Evolutionary conservation across 331 rosid genomes (phyloP).

Genomic region (Quercus lobata): DNA sequence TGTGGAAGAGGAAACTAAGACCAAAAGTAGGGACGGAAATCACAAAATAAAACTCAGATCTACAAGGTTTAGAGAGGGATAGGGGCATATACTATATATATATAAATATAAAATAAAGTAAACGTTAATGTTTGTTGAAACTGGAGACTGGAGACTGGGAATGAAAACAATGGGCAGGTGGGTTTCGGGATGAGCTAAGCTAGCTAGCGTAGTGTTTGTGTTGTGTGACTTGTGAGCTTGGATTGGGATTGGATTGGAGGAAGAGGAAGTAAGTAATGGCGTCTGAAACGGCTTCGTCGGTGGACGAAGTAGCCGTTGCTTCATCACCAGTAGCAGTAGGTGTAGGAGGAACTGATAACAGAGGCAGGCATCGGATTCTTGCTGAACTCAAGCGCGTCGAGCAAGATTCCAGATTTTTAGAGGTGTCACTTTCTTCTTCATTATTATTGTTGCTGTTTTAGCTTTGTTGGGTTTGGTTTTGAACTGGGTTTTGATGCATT

Average conservation of each 20-base stretch:
- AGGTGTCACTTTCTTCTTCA: slow-evolving; percentile 45
- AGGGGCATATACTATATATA: too few relatives aligned
- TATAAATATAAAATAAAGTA: too few relatives aligned
- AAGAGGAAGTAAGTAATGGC: slow-evolving; percentile 35
- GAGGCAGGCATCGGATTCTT: slow-evolving; percentile 80
- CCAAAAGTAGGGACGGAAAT: too few relatives aligned
- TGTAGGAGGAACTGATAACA: slow-evolving; percentile 32
- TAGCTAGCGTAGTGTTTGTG: not conserved
- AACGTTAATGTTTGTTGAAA: not conserved
- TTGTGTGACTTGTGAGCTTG: not conserved
- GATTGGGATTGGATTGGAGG: not conserved
- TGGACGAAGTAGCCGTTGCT: slow-evolving; percentile 37
- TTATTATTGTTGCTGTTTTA: not conserved
- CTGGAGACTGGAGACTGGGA: not conserved
- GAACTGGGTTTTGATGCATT: not conserved
- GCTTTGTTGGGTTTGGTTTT: slow-evolving; percentile 1
- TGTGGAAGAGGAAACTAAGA: too few relatives aligned
- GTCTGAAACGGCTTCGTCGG: slow-evolving; percentile 62
- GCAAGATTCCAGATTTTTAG: slow-evolving; percentile 62
- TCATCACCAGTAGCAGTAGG: slow-evolving; percentile 5
- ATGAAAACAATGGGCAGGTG: not conserved
- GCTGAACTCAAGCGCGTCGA: slow-evolving; percentile 77
- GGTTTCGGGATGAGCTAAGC: not conserved
- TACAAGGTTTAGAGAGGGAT: too few relatives aligned
- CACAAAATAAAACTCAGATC: too few relatives aligned